Conservation (phyloP, 257 asterid genomes). For the Rauvolfia tetraphylla region DNA sequence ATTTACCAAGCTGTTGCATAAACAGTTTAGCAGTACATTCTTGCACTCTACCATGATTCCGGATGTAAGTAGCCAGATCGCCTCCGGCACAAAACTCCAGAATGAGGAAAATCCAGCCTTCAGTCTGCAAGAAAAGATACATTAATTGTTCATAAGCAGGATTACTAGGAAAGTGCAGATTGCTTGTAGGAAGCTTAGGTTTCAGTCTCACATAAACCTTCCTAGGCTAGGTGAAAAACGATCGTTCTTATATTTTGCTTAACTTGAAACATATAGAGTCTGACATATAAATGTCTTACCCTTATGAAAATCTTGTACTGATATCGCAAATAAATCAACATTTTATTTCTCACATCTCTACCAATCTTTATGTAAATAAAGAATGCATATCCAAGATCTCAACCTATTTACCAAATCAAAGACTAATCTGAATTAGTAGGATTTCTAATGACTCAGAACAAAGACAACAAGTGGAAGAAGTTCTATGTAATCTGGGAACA, state of each 20-base stretch:
- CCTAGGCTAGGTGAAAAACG: background rate
- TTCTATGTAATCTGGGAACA: too few relatives aligned
- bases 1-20: constrained; percentile 50
- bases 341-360: too few relatives aligned
- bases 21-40: constrained; percentile 36
- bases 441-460: too few relatives aligned
- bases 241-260: background rate
- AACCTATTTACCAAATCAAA: too few relatives aligned
- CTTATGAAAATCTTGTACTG: too few relatives aligned
- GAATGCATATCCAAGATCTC: too few relatives aligned
- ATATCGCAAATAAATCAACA: too few relatives aligned
- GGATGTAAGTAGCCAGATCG: constrained; percentile 46
- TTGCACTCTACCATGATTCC: constrained; percentile 41
- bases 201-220: background rate
- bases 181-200: background rate
- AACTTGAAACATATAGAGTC: too few relatives aligned
- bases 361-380: too few relatives aligned
- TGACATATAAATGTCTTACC: too few relatives aligned
- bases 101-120: constrained; percentile 36
- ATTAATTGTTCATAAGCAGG: background rate
- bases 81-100: constrained; percentile 57
- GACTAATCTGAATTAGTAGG: too few relatives aligned
- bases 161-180: background rate
- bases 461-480: too few relatives aligned
- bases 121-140: constrained; percentile 29